These are phyloP conservation scores for Acer yangbiense DNA, from an alignment of 345 rosid species.

Conservation along the genomic window DNA sequence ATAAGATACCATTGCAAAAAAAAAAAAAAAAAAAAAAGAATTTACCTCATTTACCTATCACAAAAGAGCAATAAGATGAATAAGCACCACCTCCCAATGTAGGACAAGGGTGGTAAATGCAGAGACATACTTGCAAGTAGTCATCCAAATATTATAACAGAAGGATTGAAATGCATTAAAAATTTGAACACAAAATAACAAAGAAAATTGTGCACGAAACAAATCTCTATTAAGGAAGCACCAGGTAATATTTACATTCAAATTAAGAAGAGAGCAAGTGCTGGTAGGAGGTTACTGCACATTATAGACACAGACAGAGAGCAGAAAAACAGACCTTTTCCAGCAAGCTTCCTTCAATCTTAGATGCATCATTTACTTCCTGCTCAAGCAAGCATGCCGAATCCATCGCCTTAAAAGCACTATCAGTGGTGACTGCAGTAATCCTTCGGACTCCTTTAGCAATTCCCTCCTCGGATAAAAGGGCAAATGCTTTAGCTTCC, in stretches of 20 bases:
- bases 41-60: neutral
- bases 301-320: neutral
- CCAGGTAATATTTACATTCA: neutral
- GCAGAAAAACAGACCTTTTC: constrained; percentile 63
- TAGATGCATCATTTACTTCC: constrained; percentile 70
- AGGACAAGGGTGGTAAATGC: neutral
- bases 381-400: constrained; percentile 60
- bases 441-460: constrained; percentile 89
- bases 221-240: neutral
- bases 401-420: constrained; percentile 74
- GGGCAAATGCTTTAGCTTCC: constrained; percentile 95
- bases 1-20: neutral
- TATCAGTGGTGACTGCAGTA: constrained; percentile 85
- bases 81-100: neutral
- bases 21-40: too few species aligned
- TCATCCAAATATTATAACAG: neutral
- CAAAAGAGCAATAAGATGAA: neutral
- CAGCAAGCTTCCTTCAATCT: constrained; percentile 62
- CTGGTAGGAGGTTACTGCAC: neutral
- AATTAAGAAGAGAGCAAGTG: neutral
- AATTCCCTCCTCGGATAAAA: constrained; percentile 93
- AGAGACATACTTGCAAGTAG: neutral
- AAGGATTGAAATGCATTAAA: neutral
- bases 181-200: neutral
- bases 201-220: neutral